These are phyloP conservation scores for Kazachstania taianensis DNA, from an alignment of 805 yeast genomes.

Conservation along the genomic window DNA sequence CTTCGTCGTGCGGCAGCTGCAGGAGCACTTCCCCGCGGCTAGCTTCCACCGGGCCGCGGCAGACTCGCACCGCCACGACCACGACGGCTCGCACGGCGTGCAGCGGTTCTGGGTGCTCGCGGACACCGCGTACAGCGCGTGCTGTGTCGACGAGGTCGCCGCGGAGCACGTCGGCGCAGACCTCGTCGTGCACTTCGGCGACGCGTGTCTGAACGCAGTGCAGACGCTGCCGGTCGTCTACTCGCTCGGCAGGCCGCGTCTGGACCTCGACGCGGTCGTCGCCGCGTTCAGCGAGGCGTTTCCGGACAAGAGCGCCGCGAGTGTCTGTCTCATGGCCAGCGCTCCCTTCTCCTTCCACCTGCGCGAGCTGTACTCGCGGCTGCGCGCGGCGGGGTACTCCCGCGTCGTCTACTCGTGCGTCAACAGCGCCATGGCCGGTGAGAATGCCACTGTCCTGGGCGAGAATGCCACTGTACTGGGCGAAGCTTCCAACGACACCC, in stretches of 20 bases:
- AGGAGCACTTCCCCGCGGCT: constrained; percentile 33
- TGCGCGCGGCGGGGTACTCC: constrained; percentile 26
- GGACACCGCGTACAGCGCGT: constrained; percentile 89
- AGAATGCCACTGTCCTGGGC: constrained; percentile 36
- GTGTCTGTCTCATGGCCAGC: constrained; percentile 66
- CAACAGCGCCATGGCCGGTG: constrained; percentile 22
- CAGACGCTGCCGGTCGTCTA: constrained; percentile 65
- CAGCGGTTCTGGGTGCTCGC: constrained; percentile 69
- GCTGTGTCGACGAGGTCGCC: constrained; percentile 96
- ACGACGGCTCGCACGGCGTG: neutral
- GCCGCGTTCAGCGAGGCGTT: constrained; percentile 35
- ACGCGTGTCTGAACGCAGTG: constrained; percentile 80
- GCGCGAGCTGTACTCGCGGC: constrained; percentile 28
- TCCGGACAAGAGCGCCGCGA: constrained; percentile 31
- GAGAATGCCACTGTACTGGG: constrained; percentile 12
- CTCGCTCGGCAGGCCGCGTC: constrained; percentile 60
- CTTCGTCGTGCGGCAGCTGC: constrained; percentile 48
- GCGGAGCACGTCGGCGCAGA: constrained; percentile 87
- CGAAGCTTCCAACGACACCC: constrained; percentile 4
- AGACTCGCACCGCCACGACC: neutral
- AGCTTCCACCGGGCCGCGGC: constrained; percentile 3
- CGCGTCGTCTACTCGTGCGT: constrained; percentile 35
- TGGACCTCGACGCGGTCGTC: constrained; percentile 36
- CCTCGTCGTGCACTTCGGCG: constrained; percentile 85
- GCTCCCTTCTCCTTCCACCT: constrained; percentile 51